phyloP scores from a whole-genome alignment of 192 early-diverging fungal genomes.

The Entomortierella parvispora region DNA sequence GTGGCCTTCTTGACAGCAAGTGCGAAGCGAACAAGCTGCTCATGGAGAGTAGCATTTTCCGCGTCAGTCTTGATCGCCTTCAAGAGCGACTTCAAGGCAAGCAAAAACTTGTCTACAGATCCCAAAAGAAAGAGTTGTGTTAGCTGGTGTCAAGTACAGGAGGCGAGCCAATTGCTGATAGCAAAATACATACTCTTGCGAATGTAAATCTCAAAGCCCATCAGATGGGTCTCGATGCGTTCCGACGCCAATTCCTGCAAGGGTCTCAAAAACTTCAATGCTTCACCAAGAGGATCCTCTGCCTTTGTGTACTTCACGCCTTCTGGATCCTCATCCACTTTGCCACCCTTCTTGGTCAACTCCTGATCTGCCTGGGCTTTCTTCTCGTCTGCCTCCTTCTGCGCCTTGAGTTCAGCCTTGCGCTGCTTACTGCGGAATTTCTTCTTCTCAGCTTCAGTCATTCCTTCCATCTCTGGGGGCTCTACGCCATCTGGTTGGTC shows the following conservation, averaged over 20 bases:
- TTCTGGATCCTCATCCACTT: conserved; percentile 75
- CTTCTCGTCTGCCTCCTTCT: conserved; percentile 61
- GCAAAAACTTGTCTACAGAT: conserved; percentile 67
- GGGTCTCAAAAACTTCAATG: conserved; percentile 80
- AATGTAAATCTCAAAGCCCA: conserved; percentile 75
- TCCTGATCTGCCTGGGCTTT: conserved; percentile 58
- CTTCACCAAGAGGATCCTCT: conserved; percentile 75
- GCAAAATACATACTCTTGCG: conserved; percentile 60
- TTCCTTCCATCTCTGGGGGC: conserved; percentile 50
- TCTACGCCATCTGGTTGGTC: conserved; percentile 52
- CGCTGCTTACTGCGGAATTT: conserved; percentile 80
- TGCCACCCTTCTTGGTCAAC: conserved; percentile 57
- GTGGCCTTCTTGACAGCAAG: conserved; percentile 51
- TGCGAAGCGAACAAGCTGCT: conserved; percentile 58
- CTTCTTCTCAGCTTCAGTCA: conserved; percentile 80
- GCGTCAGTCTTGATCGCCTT: conserved; percentile 59
- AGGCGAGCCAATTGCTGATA: too few species aligned
- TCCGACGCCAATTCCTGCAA: conserved; percentile 68
- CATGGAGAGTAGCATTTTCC: conserved; percentile 52
- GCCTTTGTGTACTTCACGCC: conserved; percentile 75
- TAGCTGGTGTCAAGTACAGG: too few species aligned
- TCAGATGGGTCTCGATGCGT: conserved; percentile 67
- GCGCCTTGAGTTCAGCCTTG: conserved; percentile 76
- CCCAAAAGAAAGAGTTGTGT: too few species aligned
- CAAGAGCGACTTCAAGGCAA: conserved; percentile 71